A percentile compares a stretch with the other conserved stretches of the same genome.
These are phyloP conservation scores for Capsicum baccatum DNA, from an alignment of 257 asterid species.

Conservation along the genomic window DNA sequence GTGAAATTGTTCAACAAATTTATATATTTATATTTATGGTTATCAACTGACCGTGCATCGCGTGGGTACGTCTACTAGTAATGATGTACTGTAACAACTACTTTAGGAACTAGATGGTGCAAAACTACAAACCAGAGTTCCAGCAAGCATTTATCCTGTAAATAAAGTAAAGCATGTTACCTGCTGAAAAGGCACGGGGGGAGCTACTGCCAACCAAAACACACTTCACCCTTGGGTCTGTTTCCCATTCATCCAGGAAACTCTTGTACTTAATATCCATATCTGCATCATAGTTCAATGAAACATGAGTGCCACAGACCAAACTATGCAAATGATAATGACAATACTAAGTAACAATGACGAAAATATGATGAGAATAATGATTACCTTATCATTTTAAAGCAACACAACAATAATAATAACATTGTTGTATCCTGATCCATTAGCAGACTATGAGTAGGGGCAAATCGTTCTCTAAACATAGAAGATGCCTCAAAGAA, in stretches of 20 bases:
- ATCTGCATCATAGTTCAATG: constrained; percentile 53
- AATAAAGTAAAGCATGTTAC: constrained; percentile 41
- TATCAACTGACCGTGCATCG: no score
- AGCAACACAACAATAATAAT: background rate
- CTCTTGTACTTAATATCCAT: constrained; percentile 86
- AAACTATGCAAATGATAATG: constrained; percentile 16
- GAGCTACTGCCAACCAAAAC: constrained; percentile 87
- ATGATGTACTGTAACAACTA: background rate
- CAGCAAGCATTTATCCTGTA: background rate
- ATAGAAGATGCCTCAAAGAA: background rate
- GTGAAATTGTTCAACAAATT: no score
- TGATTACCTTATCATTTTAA: background rate
- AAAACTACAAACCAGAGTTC: constrained; percentile 21
- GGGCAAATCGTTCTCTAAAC: background rate
- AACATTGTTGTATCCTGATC: background rate
- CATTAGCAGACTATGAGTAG: background rate
- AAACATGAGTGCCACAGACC: constrained; percentile 27
- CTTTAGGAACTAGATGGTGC: background rate
- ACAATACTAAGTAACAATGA: background rate
- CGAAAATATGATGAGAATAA: background rate
- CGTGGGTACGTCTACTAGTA: background rate
- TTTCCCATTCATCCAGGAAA: constrained; percentile 89
- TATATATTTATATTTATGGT: no score
- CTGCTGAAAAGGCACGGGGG: constrained; percentile 96
- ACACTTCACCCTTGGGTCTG: constrained; percentile 85